These are phyloP conservation scores for Globisporangium takayamanum DNA, from an alignment of 352 stramenopile genomes.

Conservation along the genomic window DNA sequence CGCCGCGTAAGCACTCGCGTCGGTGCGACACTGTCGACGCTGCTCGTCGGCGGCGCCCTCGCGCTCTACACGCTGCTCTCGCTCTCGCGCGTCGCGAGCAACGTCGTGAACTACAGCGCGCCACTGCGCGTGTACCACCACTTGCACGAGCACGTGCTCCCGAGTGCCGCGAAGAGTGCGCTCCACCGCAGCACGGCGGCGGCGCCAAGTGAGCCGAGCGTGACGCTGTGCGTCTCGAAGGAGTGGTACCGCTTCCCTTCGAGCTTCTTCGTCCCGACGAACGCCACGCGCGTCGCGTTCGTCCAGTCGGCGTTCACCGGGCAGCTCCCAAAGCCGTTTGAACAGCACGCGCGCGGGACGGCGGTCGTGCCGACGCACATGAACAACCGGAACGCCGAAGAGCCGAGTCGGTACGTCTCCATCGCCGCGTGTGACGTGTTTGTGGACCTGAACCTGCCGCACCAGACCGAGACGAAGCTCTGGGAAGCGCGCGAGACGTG, in stretches of 20 bases:
- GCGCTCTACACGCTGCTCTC: conserved; percentile 51
- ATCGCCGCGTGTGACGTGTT: conserved; percentile 85
- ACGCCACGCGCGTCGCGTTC: conserved; percentile 81
- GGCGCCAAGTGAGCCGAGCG: conserved; percentile 1
- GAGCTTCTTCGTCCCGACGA: conserved; percentile 93
- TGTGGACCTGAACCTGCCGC: conserved; percentile 76
- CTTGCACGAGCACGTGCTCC: conserved; percentile 49
- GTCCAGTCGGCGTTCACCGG: conserved; percentile 91
- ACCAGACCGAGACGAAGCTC: conserved; percentile 59
- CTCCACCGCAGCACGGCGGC: conserved; percentile 10
- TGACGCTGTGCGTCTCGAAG: conserved; percentile 91
- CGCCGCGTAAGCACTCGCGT: conserved; percentile 9
- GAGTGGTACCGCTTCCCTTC: conserved; percentile 98
- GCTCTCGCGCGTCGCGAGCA: conserved; percentile 50
- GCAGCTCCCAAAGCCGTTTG: conserved; percentile 92
- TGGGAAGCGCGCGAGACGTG: conserved; percentile 48
- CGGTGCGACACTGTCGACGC: background rate
- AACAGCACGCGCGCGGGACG: conserved; percentile 51
- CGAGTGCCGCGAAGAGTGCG: conserved; percentile 22
- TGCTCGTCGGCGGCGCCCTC: conserved; percentile 37
- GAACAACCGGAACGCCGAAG: conserved; percentile 93
- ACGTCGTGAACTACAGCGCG: conserved; percentile 66
- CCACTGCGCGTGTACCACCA: conserved; percentile 68
- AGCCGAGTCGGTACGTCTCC: conserved; percentile 82
- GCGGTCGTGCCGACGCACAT: conserved; percentile 71